Evolutionary conservation across 1,139 yeast genomes (phyloP).

Genomic region (Debaryomyces singareniensis): DNA sequence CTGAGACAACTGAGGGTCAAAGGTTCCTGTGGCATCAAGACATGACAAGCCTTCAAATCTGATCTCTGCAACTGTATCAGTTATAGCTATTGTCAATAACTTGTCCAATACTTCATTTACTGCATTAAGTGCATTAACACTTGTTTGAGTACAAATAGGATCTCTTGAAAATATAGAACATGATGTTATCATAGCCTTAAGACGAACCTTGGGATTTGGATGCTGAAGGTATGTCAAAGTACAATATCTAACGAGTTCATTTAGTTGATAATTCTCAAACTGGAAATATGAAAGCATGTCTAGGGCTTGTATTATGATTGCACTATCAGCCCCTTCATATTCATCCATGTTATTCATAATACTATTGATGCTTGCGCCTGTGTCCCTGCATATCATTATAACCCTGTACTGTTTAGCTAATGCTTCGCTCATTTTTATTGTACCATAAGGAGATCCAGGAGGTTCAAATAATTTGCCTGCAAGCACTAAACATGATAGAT

Average conservation of each 20-base stretch:
- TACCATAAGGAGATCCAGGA: conserved; percentile 84
- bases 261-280: conserved; percentile 68
- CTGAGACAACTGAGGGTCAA: conserved; percentile 91
- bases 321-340: conserved; percentile 43
- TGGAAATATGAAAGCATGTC: conserved; percentile 70
- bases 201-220: conserved; percentile 70
- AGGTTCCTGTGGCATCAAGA: conserved; percentile 53
- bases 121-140: conserved; percentile 76
- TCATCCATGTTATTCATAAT: conserved; percentile 31
- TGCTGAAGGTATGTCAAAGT: conserved; percentile 79
- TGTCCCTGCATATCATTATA: conserved; percentile 63
- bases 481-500: conserved; percentile 67
- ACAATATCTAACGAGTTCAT: conserved; percentile 83
- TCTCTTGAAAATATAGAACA: conserved; percentile 74
- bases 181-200: conserved; percentile 80
- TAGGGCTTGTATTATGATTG: conserved; percentile 59
- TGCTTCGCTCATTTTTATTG: conserved; percentile 53
- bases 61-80: conserved; percentile 83
- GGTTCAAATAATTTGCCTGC: conserved; percentile 78
- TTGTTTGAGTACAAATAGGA: conserved; percentile 79
- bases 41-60: conserved; percentile 72
- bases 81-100: conserved; percentile 75
- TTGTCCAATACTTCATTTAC: conserved; percentile 83
- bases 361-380: conserved; percentile 36
- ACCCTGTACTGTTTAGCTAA: conserved; percentile 76